Conservation (phyloP, 2,329 filamentous ascomycete genomes). For the Davidsoniella eucalypti region DNA sequence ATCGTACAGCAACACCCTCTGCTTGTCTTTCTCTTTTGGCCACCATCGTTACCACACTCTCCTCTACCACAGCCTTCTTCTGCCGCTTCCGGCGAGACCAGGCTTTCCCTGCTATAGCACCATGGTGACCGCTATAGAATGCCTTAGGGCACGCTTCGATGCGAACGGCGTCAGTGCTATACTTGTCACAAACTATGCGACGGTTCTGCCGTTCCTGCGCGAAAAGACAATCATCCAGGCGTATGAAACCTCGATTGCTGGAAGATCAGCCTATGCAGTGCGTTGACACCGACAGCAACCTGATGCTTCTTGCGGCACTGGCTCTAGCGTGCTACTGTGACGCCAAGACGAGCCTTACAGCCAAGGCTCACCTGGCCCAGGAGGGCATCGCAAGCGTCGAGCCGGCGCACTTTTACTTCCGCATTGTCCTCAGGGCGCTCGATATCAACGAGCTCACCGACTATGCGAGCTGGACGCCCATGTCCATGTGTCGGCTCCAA, state of each 20-base stretch:
- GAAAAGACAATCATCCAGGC: not conserved
- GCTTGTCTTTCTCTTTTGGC: no score
- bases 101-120: no score
- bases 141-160: not conserved
- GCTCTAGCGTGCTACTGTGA: slow-evolving; percentile 5
- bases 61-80: no score
- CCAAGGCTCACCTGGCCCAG: not conserved
- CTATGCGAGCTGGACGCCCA: not conserved
- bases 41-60: no score
- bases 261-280: not conserved
- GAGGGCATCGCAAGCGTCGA: not conserved
- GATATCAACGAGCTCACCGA: not conserved
- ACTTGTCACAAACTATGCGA: not conserved
- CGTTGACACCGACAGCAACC: not conserved
- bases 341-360: not conserved
- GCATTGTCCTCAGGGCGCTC: not conserved
- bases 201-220: slow-evolving; percentile 1
- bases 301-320: slow-evolving; percentile 1
- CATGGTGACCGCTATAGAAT: not conserved
- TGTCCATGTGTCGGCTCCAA: not conserved
- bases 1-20: no score
- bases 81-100: no score
- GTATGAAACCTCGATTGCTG: not conserved
- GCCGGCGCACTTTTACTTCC: not conserved
- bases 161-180: not conserved